Base-by-base conservation (phyloP, 1,284 basidiomycete species). In the Mrakiaceae sp. region DNA sequence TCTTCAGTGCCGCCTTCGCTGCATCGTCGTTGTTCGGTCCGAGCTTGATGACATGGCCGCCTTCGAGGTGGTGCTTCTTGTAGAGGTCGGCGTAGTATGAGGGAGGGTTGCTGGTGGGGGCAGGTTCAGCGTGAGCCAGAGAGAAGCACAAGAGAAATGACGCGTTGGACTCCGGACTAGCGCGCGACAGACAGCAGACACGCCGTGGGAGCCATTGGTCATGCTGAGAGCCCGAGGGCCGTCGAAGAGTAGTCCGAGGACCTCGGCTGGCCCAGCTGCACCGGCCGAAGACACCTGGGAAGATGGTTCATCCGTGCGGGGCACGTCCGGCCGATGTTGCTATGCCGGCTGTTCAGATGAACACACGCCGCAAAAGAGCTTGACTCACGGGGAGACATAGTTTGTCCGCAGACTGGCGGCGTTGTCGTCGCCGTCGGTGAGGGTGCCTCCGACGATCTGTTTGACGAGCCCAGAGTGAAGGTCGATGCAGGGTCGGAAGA, bases 41-140 rank as follows among this genome's bases (percentile, higher is more conserved):
- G 6, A 99, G 84, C 78, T 97, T 98, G 72, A 99, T 98, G 48
- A 99, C 85, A 80, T 98, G 96, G 0, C 91, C 94, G 0, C 95
- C 96, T 51, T 78, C 79, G 1, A 99, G 81, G 39, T 79, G 75
- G 70, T 92, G 77, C 40, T 80, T 69, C 67, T 78, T 81, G 74
- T 98, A 99, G 52, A 98, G 79, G 46, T 80, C 77, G 3, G 93
- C 90, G 74, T 88, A 99, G 71, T 90, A 83, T 1, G 80, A 81
- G 39, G 96, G 83, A 5, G 88, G 84, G 71, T 93, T 84, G 67
- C 90, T 96, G 73, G 49, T 62, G 12, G 5, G 55, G n/a, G 9
- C 7, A 27, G 12, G 3, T 39, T 53, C 14, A n/a, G 48, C n/a
- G 48, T 49, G 46, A 5, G 57, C 14, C 10, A 27, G 46, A 48